Evolutionary conservation across 176 grass and related monocot species (phyloP).

Genomic region (Oryza officinalis): DNA sequence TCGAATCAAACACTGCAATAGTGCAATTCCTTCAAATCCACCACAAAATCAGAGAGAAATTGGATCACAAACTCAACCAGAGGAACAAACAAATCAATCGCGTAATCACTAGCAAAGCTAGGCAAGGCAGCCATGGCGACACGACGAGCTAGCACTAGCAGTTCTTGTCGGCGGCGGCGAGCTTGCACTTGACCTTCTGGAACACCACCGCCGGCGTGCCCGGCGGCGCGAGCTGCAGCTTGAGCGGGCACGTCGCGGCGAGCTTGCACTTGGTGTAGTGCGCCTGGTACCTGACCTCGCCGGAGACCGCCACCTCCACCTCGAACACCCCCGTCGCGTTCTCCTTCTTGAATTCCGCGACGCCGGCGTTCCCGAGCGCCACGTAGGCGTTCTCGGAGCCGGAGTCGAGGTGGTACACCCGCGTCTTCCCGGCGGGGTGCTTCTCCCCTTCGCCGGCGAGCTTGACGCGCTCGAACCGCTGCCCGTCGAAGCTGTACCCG

Average conservation of each 20-base stretch:
- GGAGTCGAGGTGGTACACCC: not conserved
- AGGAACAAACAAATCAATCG: not conserved
- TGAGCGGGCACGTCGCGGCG: slow-evolving; percentile 27
- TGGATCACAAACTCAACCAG: not conserved
- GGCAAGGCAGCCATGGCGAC: not conserved
- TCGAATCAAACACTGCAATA: not conserved
- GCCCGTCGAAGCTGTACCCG: slow-evolving; percentile 7
- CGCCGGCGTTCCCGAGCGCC: slow-evolving; percentile 22
- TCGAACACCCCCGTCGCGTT: slow-evolving; percentile 43
- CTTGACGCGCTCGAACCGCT: slow-evolving; percentile 27
- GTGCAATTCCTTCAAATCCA: not conserved
- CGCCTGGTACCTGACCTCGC: slow-evolving; percentile 19
- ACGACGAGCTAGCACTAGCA: not conserved
- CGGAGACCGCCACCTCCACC: slow-evolving; percentile 38
- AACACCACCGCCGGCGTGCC: slow-evolving; percentile 12
- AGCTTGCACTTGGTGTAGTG: slow-evolving; percentile 22
- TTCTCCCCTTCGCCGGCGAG: not conserved
- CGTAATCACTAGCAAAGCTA: not conserved
- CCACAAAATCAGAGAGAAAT: not conserved
- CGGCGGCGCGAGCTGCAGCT: slow-evolving; percentile 32
- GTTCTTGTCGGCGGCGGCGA: not conserved
- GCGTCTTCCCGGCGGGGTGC: not conserved
- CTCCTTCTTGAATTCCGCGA: slow-evolving; percentile 41
- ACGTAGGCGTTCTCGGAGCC: not conserved
- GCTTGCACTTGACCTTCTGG: slow-evolving; percentile 25